Conservation (phyloP, 2,329 filamentous ascomycete species). For the Davidsoniella eucalypti region DNA sequence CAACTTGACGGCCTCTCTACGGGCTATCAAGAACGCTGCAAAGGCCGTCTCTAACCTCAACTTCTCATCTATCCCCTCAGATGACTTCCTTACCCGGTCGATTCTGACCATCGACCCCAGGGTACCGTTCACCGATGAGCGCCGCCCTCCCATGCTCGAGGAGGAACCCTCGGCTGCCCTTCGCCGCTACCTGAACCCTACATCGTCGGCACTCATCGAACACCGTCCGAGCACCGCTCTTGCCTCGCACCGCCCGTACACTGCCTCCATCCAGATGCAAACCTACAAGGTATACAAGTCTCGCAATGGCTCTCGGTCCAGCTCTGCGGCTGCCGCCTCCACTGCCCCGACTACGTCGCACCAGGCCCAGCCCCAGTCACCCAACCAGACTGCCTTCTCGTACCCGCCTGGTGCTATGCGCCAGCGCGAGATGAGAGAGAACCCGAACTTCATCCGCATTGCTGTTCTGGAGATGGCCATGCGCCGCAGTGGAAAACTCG, state of each 20-base stretch:
- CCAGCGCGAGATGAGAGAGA: constrained; percentile 53
- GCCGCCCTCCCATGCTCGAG: constrained; percentile 42
- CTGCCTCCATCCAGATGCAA: constrained; percentile 55
- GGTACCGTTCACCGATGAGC: constrained; percentile 51
- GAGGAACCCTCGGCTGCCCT: constrained; percentile 50
- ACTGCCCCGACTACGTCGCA: constrained; percentile 18
- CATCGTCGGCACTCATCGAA: constrained; percentile 16
- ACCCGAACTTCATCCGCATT: constrained; percentile 53
- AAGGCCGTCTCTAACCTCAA: constrained; percentile 46
- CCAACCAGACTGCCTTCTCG: constrained; percentile 19
- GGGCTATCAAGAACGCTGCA: constrained; percentile 46
- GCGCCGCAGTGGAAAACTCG: constrained; percentile 49
- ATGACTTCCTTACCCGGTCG: constrained; percentile 50
- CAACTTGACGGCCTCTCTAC: constrained; percentile 49
- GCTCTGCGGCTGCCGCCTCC: constrained; percentile 16
- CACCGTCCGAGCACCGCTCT: constrained; percentile 15
- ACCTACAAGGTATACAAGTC: constrained; percentile 46
- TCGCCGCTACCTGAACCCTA: constrained; percentile 51
- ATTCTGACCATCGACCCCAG: constrained; percentile 50
- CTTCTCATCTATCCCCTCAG: constrained; percentile 45
- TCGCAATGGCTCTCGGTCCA: constrained; percentile 20
- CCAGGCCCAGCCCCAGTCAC: constrained; percentile 19
- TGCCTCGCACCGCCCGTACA: constrained; percentile 28
- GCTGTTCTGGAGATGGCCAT: constrained; percentile 59
- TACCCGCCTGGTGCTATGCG: constrained; percentile 33